Evolutionary conservation across 495 filamentous ascomycete genomes (phyloP), one percentile per base, ranked within the genome.

Genomic region (Hypoxylon trugodes): DNA sequence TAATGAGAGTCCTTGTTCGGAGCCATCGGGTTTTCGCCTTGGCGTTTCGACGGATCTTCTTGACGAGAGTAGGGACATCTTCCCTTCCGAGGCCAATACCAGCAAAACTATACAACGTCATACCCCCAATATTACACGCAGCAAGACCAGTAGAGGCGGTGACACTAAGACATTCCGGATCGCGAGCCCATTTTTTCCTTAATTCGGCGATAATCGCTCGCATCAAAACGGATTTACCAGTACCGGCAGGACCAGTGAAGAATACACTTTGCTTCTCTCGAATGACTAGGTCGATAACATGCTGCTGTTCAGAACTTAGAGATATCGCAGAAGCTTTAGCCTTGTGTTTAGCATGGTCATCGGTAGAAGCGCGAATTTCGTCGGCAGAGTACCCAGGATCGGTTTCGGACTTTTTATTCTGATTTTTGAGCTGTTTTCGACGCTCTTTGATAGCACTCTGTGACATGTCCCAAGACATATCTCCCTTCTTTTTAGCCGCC

Each of bases 1-100:
- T 84, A 47, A 98, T 81, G 25, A 98, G 83, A 13, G 91, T 84
- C 63, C 90, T 94, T 0, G 93, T 96, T 18, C 86, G 86, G 60
- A 96, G 75, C 95, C 96, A 98, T 35, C 96, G 87, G 36, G 84
- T 87, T 71, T 88, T 91, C 10, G 92, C 92, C 72, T 98, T 98
- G 37, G 82, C 79, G 62, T 98, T 97, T 35, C 84, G 87, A 69
- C 89, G 91, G 68, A 98, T 90, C 84, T 96, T 98, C 74, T 90
- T 94, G 21, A 97, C 87, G 13, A 97, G 83, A 47, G 91, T 87
- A 19, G 87, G 83, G 1, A 86, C 89, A 47, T 88, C 77, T 71
- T 97, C 96, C 75, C 98, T 97, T 8, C 95, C 96, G 8, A 98
- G 80, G 0, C 94, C 96, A 69, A 98, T 98, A 2, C 96, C 95